Conservation (phyloP, 2,329 filamentous ascomycete species). For the Madurella mycetomatis region DNA sequence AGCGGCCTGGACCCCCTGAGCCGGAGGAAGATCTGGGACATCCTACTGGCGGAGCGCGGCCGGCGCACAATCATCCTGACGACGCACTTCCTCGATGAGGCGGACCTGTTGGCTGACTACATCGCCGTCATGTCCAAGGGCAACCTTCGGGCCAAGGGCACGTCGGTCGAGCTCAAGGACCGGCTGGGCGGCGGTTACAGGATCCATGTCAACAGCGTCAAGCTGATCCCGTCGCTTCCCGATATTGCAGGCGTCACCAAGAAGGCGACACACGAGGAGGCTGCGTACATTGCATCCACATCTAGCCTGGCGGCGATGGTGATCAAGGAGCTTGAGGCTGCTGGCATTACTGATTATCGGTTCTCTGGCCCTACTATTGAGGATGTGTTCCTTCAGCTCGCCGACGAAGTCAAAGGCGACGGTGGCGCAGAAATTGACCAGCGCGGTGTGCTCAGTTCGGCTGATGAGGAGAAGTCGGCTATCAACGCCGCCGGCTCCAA, state of each 20-base stretch:
- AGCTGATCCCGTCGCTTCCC: slow-evolving; percentile 43
- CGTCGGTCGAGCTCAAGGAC: slow-evolving; percentile 81
- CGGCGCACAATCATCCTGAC: slow-evolving; percentile 79
- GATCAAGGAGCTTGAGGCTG: slow-evolving; percentile 63
- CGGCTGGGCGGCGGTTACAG: slow-evolving; percentile 78
- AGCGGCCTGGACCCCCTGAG: slow-evolving; percentile 84
- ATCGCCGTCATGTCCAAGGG: slow-evolving; percentile 87
- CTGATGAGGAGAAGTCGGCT: slow-evolving; percentile 28
- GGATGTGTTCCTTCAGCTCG: slow-evolving; percentile 83
- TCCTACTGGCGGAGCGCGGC: slow-evolving; percentile 78
- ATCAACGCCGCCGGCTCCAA: slow-evolving; percentile 23
- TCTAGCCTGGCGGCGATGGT: slow-evolving; percentile 68
- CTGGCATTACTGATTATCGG: slow-evolving; percentile 70
- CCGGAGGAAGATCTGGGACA: slow-evolving; percentile 89
- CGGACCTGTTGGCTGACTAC: slow-evolving; percentile 81
- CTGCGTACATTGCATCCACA: slow-evolving; percentile 66
- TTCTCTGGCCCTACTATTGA: slow-evolving; percentile 88
- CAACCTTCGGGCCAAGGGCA: slow-evolving; percentile 73
- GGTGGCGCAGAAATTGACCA: slow-evolving; percentile 3
- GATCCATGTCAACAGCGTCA: slow-evolving; percentile 65
- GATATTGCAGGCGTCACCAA: slow-evolving; percentile 53
- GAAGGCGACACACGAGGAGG: slow-evolving; percentile 63
- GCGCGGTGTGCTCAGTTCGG: slow-evolving; percentile 11
- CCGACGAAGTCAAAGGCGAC: slow-evolving; percentile 68
- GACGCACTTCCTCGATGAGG: slow-evolving; percentile 91